These are phyloP conservation scores for Camelina neglecta DNA, from an alignment of 345 rosid species.

Conservation along the genomic window DNA sequence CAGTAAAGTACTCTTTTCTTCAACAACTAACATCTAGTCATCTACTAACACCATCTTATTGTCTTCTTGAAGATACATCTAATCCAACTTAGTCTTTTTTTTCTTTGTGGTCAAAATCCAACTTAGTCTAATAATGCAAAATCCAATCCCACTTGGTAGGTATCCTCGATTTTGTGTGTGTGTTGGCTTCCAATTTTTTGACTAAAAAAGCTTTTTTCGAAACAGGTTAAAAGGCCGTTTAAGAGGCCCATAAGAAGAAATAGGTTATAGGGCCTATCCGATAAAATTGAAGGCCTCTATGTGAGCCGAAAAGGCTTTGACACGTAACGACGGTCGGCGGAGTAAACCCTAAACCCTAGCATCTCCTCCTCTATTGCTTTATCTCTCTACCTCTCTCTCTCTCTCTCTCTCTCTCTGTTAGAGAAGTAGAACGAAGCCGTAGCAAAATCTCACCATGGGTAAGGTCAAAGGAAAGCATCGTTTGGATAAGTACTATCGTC, in stretches of 20 bases:
- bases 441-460: constrained; percentile 50
- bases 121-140: neutral
- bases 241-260: neutral
- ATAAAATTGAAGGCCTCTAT: neutral
- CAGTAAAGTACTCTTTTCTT: too few species aligned
- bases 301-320: neutral
- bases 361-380: neutral
- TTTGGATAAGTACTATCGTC: constrained; percentile 73
- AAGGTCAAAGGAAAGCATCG: constrained; percentile 87
- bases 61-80: too few species aligned
- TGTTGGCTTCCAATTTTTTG: too few species aligned
- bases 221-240: neutral
- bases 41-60: too few species aligned
- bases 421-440: neutral
- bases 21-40: too few species aligned
- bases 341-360: constrained; percentile 39
- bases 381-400: neutral
- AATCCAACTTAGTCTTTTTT: too few species aligned
- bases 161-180: too few species aligned
- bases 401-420: neutral
- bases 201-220: neutral
- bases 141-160: too few species aligned
- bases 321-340: neutral
- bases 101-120: neutral
- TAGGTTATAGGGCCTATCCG: neutral